Conservation (phyloP, 73 alveolate genomes). For the Blepharisma japonicum region DNA sequence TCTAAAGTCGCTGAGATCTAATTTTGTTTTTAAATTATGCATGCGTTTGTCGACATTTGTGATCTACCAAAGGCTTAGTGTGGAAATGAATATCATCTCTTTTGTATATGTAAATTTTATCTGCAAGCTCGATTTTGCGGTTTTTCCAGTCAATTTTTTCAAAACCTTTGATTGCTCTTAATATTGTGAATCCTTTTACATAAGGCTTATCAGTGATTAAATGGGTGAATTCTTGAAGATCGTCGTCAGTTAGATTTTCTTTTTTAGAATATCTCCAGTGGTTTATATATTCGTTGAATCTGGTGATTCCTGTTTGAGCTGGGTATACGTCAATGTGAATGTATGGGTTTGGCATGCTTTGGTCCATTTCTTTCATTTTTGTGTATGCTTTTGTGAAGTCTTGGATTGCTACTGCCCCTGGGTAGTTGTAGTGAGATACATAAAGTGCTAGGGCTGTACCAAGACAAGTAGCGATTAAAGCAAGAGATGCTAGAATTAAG, state of each 20-base stretch:
- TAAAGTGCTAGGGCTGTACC: background rate
- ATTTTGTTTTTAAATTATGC: too few species aligned
- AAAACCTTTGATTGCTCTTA: background rate
- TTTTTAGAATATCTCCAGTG: background rate
- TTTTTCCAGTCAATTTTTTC: background rate
- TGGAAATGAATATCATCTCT: constrained; percentile 21
- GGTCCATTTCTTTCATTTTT: background rate
- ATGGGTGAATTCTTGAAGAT: background rate
- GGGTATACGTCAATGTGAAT: background rate
- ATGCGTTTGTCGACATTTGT: too few species aligned
- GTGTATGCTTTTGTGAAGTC: background rate
- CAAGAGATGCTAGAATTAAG: background rate
- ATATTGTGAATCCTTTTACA: background rate
- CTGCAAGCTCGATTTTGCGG: constrained; percentile 21
- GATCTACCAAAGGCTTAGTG: too few species aligned
- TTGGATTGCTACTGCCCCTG: background rate
- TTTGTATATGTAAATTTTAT: constrained; percentile 32
- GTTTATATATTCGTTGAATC: background rate
- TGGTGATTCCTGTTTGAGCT: constrained; percentile 1
- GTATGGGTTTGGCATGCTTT: background rate
- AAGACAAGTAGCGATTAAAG: background rate
- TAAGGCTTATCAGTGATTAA: background rate
- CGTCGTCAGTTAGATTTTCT: background rate
- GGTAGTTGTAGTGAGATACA: constrained; percentile 1
- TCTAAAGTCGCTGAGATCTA: too few species aligned